A percentile compares a stretch with the other conserved stretches of the same genome.
Evolutionary conservation across 495 filamentous ascomycete species (phyloP).

Genomic region (Aspergillus ostianus): DNA sequence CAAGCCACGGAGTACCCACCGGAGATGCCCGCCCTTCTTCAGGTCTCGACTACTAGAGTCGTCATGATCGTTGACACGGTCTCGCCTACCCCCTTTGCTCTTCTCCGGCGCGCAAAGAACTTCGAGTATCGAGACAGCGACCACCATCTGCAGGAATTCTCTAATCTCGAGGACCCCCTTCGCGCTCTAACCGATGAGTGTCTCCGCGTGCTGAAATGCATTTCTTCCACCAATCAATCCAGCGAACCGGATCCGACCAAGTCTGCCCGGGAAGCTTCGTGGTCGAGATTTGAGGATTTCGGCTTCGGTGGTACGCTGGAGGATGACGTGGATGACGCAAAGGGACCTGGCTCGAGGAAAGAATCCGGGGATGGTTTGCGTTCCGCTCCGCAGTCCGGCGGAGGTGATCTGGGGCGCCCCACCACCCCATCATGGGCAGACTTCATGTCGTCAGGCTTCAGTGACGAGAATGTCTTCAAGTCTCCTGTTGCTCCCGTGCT

Average conservation of each 20-base stretch:
- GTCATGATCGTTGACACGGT: constrained; percentile 97
- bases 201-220: constrained; percentile 80
- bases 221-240: constrained; percentile 86
- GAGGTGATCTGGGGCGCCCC: constrained; percentile 69
- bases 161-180: constrained; percentile 86
- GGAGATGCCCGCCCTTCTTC: constrained; percentile 70
- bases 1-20: constrained; percentile 96
- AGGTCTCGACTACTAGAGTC: constrained; percentile 80
- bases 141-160: constrained; percentile 74
- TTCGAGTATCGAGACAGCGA: constrained; percentile 94
- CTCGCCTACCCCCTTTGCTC: constrained; percentile 89
- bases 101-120: constrained; percentile 87
- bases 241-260: constrained; percentile 64
- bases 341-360: constrained; percentile 29
- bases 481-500: constrained; percentile 57
- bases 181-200: constrained; percentile 90
- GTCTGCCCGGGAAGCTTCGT: constrained; percentile 78
- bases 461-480: constrained; percentile 61
- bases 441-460: constrained; percentile 90
- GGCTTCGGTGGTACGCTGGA: constrained; percentile 82
- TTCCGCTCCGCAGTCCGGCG: constrained; percentile 59
- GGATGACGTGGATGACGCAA: constrained; percentile 59
- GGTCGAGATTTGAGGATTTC: constrained; percentile 95
- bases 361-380: constrained; percentile 42
- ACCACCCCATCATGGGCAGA: constrained; percentile 98